phyloP scores from a whole-genome alignment of 148 eudicot species.

The Rhododendron ovatum region DNA sequence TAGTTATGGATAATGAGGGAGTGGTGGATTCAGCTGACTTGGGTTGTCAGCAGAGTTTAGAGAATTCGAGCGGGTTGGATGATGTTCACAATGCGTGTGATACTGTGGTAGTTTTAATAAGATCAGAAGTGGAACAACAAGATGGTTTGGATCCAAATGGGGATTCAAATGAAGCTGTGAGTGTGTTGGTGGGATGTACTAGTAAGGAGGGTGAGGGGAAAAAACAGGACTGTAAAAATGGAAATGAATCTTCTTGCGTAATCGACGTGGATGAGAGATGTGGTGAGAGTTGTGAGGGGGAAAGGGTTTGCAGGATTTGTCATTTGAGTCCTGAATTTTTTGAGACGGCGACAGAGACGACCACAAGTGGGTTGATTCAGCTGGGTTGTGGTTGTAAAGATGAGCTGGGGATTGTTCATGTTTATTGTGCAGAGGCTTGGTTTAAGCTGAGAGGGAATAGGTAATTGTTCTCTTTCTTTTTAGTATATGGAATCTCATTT shows the following conservation, averaged over 20 bases:
- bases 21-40: not conserved
- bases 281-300: slow-evolving; percentile 25
- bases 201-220: slow-evolving; percentile 3
- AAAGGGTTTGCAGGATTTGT: slow-evolving; percentile 66
- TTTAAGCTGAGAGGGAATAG: slow-evolving; percentile 69
- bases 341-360: not conserved
- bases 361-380: slow-evolving; percentile 29
- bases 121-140: not conserved
- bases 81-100: not conserved
- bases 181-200: not conserved
- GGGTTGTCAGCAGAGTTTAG: not conserved
- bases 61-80: not conserved
- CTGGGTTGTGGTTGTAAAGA: slow-evolving; percentile 80
- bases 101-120: not conserved
- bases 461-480: slow-evolving; percentile 23
- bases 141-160: not conserved
- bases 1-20: slow-evolving; percentile 11
- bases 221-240: slow-evolving; percentile 2
- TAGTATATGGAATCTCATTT: not conserved
- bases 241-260: slow-evolving; percentile 26
- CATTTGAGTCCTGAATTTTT: slow-evolving; percentile 47
- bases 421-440: slow-evolving; percentile 73
- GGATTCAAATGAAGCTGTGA: not conserved
- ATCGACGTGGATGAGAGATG: slow-evolving; percentile 28
- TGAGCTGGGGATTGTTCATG: slow-evolving; percentile 65